Percentiles rank a stretch among this genome's conserved stretches.
Evolutionary conservation across 2,329 filamentous ascomycete genomes (phyloP).

Genomic region (Diplodia sapinea): DNA sequence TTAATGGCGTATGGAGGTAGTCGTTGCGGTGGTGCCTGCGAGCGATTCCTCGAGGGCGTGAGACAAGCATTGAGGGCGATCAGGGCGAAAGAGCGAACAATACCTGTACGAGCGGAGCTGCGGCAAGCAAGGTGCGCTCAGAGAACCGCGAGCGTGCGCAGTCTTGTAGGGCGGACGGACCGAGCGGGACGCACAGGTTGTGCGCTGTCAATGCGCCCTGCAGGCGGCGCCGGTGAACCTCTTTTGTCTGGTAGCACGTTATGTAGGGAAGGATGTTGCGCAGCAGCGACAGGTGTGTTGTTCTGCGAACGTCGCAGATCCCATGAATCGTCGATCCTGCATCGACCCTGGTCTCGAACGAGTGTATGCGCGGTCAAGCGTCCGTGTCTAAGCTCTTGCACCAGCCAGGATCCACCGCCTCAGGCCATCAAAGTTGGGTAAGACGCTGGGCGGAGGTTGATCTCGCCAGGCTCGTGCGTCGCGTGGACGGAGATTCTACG

Average conservation of each 20-base stretch:
- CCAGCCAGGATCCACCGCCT: constrained; percentile 17
- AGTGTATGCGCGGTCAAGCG: not conserved
- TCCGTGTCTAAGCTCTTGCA: constrained; percentile 2
- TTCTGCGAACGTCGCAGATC: no score
- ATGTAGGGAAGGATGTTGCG: not conserved
- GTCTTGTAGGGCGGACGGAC: constrained; percentile 26
- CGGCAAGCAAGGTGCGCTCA: constrained; percentile 4
- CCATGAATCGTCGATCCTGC: constrained; percentile 7
- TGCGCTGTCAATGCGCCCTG: constrained; percentile 21
- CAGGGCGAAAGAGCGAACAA: constrained; percentile 5
- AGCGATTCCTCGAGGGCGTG: constrained; percentile 26
- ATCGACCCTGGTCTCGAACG: not conserved
- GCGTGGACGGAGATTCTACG: not conserved
- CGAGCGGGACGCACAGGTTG: constrained; percentile 30
- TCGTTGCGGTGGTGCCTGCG: constrained; percentile 24
- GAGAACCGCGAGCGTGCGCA: constrained; percentile 1
- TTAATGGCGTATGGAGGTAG: constrained; percentile 17
- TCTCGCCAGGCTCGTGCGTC: constrained; percentile 21
- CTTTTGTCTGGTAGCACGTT: no score
- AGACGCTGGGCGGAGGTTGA: constrained; percentile 9
- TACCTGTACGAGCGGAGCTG: constrained; percentile 22
- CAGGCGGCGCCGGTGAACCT: no score
- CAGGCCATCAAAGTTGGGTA: not conserved
- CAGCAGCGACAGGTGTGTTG: not conserved
- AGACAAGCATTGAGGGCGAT: constrained; percentile 22